phyloP scores from a whole-genome alignment of 2,329 filamentous ascomycete genomes.

The Pseudogymnoascus sp. region DNA sequence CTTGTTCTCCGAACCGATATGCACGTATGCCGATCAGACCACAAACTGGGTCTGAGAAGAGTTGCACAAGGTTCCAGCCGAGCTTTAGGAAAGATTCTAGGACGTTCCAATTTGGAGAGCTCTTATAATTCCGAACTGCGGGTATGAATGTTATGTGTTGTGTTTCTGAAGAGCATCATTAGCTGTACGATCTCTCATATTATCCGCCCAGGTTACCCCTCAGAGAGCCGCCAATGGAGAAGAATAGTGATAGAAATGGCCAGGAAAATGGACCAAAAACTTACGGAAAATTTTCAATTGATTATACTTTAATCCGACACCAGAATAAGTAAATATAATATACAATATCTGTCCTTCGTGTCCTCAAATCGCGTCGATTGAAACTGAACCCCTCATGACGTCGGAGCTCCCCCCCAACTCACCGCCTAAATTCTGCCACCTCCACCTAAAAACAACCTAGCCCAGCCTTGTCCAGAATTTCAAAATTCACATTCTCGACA shows the following conservation, averaged over 20 bases:
- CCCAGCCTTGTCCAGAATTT: constrained; percentile 9
- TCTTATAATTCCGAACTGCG: not conserved
- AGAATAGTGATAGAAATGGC: not conserved
- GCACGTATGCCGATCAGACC: not conserved
- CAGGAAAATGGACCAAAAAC: not conserved
- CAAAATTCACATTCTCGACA: constrained; percentile 9
- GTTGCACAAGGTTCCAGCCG: constrained; percentile 3
- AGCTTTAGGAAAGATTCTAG: not conserved
- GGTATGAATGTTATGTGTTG: not conserved
- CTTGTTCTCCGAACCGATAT: not conserved
- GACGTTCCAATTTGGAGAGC: not conserved
- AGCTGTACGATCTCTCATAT: not conserved
- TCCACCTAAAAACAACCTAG: constrained; percentile 5
- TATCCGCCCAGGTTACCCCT: not conserved
- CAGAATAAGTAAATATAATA: not conserved
- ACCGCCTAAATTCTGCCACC: constrained; percentile 3
- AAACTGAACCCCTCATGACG: not conserved
- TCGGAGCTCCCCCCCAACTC: constrained; percentile 1
- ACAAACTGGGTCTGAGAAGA: not conserved
- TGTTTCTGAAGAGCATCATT: not conserved
- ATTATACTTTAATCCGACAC: not conserved
- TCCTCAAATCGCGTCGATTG: not conserved
- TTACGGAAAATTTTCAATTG: not conserved
- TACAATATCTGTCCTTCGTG: not conserved
- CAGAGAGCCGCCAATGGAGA: not conserved